These are phyloP conservation scores for Chenopodium suecicum DNA, from an alignment of 148 eudicot genomes.

Conservation along the genomic window DNA sequence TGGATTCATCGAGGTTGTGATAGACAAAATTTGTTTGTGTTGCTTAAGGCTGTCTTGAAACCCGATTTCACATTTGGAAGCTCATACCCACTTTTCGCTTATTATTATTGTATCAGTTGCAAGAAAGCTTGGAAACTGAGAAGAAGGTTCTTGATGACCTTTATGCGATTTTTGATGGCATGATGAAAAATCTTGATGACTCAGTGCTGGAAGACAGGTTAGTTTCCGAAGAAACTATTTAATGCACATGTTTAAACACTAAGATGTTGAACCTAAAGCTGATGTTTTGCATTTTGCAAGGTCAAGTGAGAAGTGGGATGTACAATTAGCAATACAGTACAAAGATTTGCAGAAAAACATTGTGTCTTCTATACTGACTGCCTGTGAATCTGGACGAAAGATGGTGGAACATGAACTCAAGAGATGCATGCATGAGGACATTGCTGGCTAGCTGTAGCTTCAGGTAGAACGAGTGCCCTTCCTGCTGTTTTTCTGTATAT, in stretches of 20 bases:
- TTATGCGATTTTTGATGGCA: conserved; percentile 44
- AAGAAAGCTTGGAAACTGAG: conserved; percentile 65
- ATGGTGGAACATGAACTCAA: conserved; percentile 42
- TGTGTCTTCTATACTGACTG: conserved; percentile 54
- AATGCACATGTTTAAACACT: conserved; percentile 1
- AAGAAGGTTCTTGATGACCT: conserved; percentile 52
- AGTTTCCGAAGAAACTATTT: conserved; percentile 1
- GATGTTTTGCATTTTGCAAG: conserved; percentile 17
- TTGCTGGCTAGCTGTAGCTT: conserved; percentile 25
- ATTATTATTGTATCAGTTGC: conserved; percentile 34
- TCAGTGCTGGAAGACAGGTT: conserved; percentile 60
- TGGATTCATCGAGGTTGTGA: background rate
- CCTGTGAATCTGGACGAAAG: conserved; percentile 49
- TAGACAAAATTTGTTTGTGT: background rate
- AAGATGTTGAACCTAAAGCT: conserved; percentile 2
- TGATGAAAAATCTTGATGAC: conserved; percentile 55
- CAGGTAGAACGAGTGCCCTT: background rate
- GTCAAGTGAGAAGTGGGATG: conserved; percentile 58
- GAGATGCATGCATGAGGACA: conserved; percentile 34
- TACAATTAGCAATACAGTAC: conserved; percentile 65
- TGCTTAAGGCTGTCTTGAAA: background rate
- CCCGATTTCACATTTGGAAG: background rate
- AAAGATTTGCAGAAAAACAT: conserved; percentile 60
- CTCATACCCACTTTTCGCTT: conserved; percentile 1
- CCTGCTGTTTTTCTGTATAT: background rate